phyloP scores from a whole-genome alignment of 2,329 filamentous ascomycete species.

The Talaromyces sp. region DNA sequence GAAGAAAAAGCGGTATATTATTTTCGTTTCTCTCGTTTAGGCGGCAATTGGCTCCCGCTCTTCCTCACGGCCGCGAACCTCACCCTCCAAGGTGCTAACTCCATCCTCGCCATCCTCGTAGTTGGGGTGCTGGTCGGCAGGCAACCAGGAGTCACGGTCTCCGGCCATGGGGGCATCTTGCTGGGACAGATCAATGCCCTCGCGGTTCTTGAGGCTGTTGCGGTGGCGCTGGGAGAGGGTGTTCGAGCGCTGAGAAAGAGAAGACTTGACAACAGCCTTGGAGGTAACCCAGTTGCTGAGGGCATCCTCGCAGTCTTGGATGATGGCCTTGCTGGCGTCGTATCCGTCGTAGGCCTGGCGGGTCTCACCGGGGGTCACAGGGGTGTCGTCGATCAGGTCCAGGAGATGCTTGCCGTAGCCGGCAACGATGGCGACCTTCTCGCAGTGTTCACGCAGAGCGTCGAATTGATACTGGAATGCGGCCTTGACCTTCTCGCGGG shows the following conservation, averaged over 20 bases:
- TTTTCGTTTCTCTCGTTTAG: constrained; percentile 10
- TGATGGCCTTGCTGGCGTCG: constrained; percentile 96
- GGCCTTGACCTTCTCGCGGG: constrained; percentile 97
- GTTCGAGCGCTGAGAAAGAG: constrained; percentile 83
- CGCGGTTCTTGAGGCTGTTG: constrained; percentile 68
- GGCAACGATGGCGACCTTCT: constrained; percentile 97
- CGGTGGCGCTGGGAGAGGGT: constrained; percentile 84
- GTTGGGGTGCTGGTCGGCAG: constrained; percentile 62
- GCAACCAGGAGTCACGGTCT: constrained; percentile 79
- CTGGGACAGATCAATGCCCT: constrained; percentile 78
- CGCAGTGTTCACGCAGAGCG: constrained; percentile 92
- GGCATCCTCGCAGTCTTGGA: constrained; percentile 97
- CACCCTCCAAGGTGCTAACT: constrained; percentile 36
- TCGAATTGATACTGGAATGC: constrained; percentile 99
- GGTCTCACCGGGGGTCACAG: constrained; percentile 95
- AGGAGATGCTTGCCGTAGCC: constrained; percentile 98
- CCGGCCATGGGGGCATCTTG: constrained; percentile 80
- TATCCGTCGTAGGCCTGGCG: constrained; percentile 96
- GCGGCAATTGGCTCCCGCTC: constrained; percentile 36
- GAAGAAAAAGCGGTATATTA: neutral
- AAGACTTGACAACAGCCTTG: constrained; percentile 84
- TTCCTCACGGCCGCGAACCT: constrained; percentile 40
- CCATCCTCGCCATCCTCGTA: constrained; percentile 49
- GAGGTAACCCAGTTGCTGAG: constrained; percentile 95
- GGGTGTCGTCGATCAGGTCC: constrained; percentile 93